Conservation (phyloP, 495 filamentous ascomycete species). For the Saxophila tyrrhenica region DNA sequence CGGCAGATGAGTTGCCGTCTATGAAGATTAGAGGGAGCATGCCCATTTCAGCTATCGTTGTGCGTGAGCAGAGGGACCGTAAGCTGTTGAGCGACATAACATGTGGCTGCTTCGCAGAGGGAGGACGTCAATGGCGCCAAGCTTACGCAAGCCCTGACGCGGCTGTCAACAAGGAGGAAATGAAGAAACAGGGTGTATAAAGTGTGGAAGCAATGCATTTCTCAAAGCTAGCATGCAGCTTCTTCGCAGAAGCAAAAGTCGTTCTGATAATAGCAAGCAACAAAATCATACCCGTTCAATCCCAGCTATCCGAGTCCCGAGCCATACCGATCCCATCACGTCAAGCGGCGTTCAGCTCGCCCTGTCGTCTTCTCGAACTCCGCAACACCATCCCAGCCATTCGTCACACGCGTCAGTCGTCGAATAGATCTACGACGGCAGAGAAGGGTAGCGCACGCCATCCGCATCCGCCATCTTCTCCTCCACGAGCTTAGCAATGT, state of each 20-base stretch:
- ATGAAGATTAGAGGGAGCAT: too few species aligned
- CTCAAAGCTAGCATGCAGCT: not conserved
- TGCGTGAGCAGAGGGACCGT: too few species aligned
- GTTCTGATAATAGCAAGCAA: not conserved
- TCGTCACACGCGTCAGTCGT: too few species aligned
- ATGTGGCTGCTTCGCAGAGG: too few species aligned
- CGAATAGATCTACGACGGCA: not conserved
- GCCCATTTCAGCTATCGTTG: too few species aligned
- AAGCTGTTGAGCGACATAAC: too few species aligned
- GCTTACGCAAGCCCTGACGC: too few species aligned
- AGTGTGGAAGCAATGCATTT: not conserved
- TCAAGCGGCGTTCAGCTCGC: not conserved
- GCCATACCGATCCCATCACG: not conserved
- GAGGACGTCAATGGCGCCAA: too few species aligned
- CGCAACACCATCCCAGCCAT: not conserved
- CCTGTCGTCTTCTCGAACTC: not conserved
- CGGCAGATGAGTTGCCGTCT: too few species aligned
- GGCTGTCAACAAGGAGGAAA: too few species aligned
- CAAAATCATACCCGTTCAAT: not conserved
- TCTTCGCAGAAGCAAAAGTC: not conserved
- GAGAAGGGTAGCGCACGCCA: not conserved
- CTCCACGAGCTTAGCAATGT: conserved; percentile 12
- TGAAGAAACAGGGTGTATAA: not conserved
- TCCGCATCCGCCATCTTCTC: conserved; percentile 10
- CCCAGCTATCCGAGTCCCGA: too few species aligned